Evolutionary conservation across 2,329 filamentous ascomycete genomes (phyloP), one percentile per base, ranked within the genome.

Genomic region (Ramularia collo-cygni): DNA sequence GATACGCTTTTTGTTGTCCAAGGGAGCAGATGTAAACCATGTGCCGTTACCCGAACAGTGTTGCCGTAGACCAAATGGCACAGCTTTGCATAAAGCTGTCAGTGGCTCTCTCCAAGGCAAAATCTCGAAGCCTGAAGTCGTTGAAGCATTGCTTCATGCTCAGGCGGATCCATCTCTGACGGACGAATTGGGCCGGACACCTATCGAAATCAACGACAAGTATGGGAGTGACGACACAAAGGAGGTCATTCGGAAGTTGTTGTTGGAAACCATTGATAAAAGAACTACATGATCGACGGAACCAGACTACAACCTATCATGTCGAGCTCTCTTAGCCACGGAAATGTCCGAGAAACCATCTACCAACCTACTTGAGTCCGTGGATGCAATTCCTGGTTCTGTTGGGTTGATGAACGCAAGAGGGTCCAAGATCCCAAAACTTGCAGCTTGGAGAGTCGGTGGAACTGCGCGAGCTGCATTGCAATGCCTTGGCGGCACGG

Each of bases 1-100:
- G 36, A 37, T 42, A 8, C 36, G 32, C 21, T 40, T 39, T 27
- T 30, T 46, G 21, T 18, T 40, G 12, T 21, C 19, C 4, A 37
- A 43, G 31, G 21, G 41, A 16, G 43, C 43, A 6, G 29, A 28
- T 4, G 32, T 43, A 19, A 27, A 46, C 26, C 34, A 37, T 12
- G 28, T 38, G 17, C 43, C 43, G 10, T 18, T 33, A 6, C 15
- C 12, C 24, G 32, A 40, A 18, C 36, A 42, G 26, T 41, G 24
- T 28, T 29, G 36, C 3, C 37, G 41, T 12, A 39, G 36, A 12
- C 32, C 42, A n/a, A 43, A 43, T 24, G 43, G 39, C 3, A 39
- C 31, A 8, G 43, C 43, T 8, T 19, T 46, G 4, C 40, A 42
- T 26, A 40, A 46, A 8, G 40, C 40, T n/a, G 43, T 46, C n/a